Conservation (phyloP, 2,329 filamentous ascomycete genomes). For the Davidsoniella neocaledoniae region DNA sequence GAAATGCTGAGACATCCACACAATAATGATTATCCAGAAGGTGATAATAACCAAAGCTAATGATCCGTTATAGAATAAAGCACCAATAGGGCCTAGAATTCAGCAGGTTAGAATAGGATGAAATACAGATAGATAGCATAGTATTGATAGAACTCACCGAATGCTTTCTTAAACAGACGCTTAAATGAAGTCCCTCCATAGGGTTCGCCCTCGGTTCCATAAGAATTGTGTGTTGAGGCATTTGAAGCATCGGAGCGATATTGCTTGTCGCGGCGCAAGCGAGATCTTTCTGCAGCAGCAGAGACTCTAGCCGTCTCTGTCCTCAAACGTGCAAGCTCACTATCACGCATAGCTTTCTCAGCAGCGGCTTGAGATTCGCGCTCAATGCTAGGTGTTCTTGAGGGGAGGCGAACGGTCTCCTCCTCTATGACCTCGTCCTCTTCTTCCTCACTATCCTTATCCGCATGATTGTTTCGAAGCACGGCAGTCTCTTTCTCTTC, state of each 20-base stretch:
- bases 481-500: no score
- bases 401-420: neutral
- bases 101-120: no score
- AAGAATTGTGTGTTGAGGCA: neutral
- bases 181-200: constrained; percentile 5
- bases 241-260: neutral
- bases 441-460: neutral
- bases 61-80: neutral
- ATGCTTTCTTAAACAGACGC: constrained; percentile 1
- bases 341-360: no score
- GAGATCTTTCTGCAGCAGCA: no score
- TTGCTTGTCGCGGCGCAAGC: neutral
- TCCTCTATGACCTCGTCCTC: neutral
- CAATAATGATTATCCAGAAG: constrained; percentile 1
- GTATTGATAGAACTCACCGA: constrained; percentile 5
- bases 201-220: constrained; percentile 1
- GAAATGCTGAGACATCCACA: constrained; percentile 7
- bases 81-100: neutral
- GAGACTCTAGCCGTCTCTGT: no score
- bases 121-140: no score
- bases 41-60: constrained; percentile 1
- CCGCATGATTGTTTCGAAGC: neutral
- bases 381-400: neutral
- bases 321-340: no score
- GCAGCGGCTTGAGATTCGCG: neutral